phyloP scores from a whole-genome alignment of 2,329 filamentous ascomycete genomes.

The Phyllosticta paracitricarpa region DNA sequence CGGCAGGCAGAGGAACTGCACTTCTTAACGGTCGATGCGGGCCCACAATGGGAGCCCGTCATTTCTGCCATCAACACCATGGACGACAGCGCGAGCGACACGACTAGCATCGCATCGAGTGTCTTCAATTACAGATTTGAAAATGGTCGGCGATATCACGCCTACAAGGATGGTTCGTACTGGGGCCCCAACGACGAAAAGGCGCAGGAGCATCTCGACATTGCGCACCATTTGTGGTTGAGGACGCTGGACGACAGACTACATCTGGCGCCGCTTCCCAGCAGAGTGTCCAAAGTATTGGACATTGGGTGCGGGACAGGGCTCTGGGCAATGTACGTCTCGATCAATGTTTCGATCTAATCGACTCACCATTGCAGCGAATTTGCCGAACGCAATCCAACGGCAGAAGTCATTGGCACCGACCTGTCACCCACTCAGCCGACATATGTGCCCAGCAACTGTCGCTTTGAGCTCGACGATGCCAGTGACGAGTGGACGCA shows the following conservation, averaged over 20 bases:
- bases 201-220: conserved; percentile 34
- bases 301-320: conserved; percentile 11
- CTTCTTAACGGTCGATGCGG: neutral
- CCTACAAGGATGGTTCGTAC: conserved; percentile 4
- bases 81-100: neutral
- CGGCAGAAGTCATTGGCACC: conserved; percentile 35
- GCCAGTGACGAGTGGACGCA: conserved; percentile 18
- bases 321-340: conserved; percentile 10
- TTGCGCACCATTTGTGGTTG: conserved; percentile 33
- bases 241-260: conserved; percentile 26
- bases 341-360: conserved; percentile 12
- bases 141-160: conserved; percentile 11
- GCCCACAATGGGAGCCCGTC: neutral
- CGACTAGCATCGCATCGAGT: conserved; percentile 13
- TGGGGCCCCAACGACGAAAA: conserved; percentile 34
- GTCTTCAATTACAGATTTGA: conserved; percentile 21
- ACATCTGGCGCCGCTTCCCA: conserved; percentile 22
- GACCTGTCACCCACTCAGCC: conserved; percentile 34
- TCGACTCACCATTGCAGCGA: conserved; percentile 8
- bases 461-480: conserved; percentile 39
- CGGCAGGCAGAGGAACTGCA: neutral
- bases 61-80: neutral
- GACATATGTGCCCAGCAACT: conserved; percentile 37
- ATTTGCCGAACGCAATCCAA: conserved; percentile 19
- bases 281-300: conserved; percentile 10